Percentiles rank a stretch among this genome's conserved stretches.
Evolutionary conservation across 1,284 basidiomycete species (phyloP).

Genomic region (Porogramme epimiltina): DNA sequence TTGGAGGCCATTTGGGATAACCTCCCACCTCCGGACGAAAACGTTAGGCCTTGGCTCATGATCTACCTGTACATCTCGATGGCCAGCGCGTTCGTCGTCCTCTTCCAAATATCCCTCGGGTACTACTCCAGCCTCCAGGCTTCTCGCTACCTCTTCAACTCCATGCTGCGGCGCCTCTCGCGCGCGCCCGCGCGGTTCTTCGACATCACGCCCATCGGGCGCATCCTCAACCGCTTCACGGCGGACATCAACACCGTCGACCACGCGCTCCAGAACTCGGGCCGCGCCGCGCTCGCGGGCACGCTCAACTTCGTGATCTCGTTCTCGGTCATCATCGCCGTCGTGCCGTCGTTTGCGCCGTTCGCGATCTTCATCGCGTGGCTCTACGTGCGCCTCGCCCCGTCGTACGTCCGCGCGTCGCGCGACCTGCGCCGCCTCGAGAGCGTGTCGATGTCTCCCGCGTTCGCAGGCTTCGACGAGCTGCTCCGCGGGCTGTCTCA

Average conservation of each 20-base stretch:
- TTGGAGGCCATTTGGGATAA: conserved; percentile 37
- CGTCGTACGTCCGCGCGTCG: conserved; percentile 68
- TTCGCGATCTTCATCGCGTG: conserved; percentile 71
- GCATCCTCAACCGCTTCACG: conserved; percentile 81
- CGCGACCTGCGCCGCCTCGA: conserved; percentile 76
- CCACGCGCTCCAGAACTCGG: conserved; percentile 59
- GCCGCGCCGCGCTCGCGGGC: conserved; percentile 55
- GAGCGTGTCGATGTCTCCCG: conserved; percentile 65
- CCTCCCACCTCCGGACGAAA: conserved; percentile 56
- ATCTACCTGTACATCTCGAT: conserved; percentile 65
- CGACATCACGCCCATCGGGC: conserved; percentile 68
- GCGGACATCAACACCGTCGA: conserved; percentile 80
- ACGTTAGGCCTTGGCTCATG: conserved; percentile 68
- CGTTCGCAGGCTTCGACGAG: conserved; percentile 80
- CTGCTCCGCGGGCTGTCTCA: conserved; percentile 75
- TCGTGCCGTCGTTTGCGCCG: conserved; percentile 70
- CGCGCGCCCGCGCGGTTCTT: conserved; percentile 69
- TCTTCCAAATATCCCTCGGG: conserved; percentile 60
- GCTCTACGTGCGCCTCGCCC: conserved; percentile 72
- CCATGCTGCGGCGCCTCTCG: conserved; percentile 55
- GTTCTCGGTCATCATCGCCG: conserved; percentile 62
- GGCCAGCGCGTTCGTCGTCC: conserved; percentile 52
- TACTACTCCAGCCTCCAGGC: conserved; percentile 70
- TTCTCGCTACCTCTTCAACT: conserved; percentile 57
- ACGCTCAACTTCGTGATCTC: conserved; percentile 66